phyloP scores from a whole-genome alignment of 352 stramenopile species.

The Peronospora farinosa region DNA sequence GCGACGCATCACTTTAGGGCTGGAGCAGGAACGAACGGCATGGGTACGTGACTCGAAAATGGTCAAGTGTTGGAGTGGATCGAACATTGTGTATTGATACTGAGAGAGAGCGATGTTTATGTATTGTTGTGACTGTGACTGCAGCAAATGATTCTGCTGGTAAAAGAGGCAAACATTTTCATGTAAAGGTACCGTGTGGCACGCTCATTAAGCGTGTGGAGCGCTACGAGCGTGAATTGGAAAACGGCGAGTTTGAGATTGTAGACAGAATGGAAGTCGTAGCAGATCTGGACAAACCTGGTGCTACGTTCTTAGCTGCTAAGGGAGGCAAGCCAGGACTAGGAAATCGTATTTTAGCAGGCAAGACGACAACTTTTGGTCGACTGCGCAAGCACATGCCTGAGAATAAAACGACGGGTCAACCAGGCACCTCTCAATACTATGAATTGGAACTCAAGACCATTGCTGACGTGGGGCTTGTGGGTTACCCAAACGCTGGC shows the following conservation, averaged over 20 bases:
- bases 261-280: constrained; percentile 74
- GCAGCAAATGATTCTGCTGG: constrained; percentile 78
- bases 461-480: constrained; percentile 96
- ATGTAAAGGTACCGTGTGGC: constrained; percentile 79
- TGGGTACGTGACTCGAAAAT: constrained; percentile 48
- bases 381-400: constrained; percentile 81
- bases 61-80: constrained; percentile 1
- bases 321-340: constrained; percentile 78
- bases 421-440: constrained; percentile 90
- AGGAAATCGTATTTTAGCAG: constrained; percentile 78
- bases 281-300: constrained; percentile 69
- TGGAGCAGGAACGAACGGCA: constrained; percentile 71
- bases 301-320: constrained; percentile 64
- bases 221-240: constrained; percentile 65
- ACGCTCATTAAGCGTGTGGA: constrained; percentile 86
- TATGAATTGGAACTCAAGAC: constrained; percentile 97
- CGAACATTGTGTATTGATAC: constrained; percentile 1
- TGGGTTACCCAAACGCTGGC: constrained; percentile 98
- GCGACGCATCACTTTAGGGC: constrained; percentile 83
- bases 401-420: constrained; percentile 75
- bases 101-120: background rate
- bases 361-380: constrained; percentile 78
- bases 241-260: constrained; percentile 74
- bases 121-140: background rate
- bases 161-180: constrained; percentile 68